phyloP scores from a whole-genome alignment of 2,329 filamentous ascomycete species.

The Colletotrichum karsti region DNA sequence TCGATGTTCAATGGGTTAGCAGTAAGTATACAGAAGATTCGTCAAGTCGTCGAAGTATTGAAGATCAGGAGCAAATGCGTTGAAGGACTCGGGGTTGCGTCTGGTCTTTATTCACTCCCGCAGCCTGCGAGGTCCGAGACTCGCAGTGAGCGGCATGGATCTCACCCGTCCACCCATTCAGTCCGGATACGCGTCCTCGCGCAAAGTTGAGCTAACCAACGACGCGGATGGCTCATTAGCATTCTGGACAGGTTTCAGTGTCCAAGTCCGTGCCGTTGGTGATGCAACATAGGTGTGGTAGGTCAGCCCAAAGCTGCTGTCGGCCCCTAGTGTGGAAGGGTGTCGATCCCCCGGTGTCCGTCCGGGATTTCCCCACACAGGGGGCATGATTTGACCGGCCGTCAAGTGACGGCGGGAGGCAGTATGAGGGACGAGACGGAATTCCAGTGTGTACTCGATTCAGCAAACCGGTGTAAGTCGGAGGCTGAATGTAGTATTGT shows the following conservation, averaged over 20 bases:
- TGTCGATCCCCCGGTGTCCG: constrained; percentile 20
- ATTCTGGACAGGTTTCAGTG: constrained; percentile 23
- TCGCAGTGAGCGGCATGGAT: neutral
- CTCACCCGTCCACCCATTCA: neutral
- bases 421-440: constrained; percentile 11
- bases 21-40: neutral
- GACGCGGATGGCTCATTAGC: constrained; percentile 6
- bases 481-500: neutral
- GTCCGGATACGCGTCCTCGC: constrained; percentile 6
- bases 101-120: constrained; percentile 7
- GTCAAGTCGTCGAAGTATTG: neutral
- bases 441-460: neutral
- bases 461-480: neutral
- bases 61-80: neutral
- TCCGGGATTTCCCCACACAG: constrained; percentile 27
- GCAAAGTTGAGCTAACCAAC: neutral
- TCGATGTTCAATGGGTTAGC: neutral
- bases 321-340: constrained; percentile 3
- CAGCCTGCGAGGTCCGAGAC: constrained; percentile 1
- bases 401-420: neutral
- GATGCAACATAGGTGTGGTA: constrained; percentile 20
- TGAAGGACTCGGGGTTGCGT: neutral
- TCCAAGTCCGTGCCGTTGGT: constrained; percentile 21
- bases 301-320: neutral
- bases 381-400: neutral